phyloP scores from a whole-genome alignment of 306 rosid genomes.

The Vigna unguiculata region DNA sequence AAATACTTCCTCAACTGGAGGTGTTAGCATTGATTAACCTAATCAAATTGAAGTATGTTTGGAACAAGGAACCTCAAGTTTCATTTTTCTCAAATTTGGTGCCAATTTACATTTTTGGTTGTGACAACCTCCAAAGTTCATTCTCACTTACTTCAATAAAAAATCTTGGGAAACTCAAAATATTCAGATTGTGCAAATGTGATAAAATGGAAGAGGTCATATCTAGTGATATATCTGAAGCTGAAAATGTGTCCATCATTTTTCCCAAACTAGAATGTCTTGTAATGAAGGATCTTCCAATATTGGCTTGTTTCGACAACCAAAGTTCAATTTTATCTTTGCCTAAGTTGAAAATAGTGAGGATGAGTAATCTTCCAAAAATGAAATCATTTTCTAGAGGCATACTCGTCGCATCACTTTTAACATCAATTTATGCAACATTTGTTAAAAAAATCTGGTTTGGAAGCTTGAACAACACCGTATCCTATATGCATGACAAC shows the following conservation, averaged over 20 bases:
- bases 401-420: accelerated
- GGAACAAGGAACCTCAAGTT: neutral
- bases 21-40: neutral
- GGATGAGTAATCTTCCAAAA: neutral
- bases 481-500: no score
- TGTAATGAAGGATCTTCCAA: conserved; percentile 26
- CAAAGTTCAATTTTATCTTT: neutral
- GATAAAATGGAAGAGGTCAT: neutral
- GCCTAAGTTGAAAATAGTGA: neutral
- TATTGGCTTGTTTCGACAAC: neutral
- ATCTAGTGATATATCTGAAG: neutral
- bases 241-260: neutral
- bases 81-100: neutral
- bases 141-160: neutral
- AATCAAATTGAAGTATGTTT: neutral
- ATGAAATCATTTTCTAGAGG: neutral
- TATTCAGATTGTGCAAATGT: neutral
- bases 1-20: neutral
- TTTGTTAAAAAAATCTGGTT: neutral
- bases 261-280: neutral
- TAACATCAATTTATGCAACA: neutral
- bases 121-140: neutral
- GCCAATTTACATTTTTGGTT: neutral
- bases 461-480: neutral
- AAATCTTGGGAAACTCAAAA: neutral